These are phyloP conservation scores for Telfairia occidentalis DNA, from an alignment of 331 rosid species.

Conservation along the genomic window DNA sequence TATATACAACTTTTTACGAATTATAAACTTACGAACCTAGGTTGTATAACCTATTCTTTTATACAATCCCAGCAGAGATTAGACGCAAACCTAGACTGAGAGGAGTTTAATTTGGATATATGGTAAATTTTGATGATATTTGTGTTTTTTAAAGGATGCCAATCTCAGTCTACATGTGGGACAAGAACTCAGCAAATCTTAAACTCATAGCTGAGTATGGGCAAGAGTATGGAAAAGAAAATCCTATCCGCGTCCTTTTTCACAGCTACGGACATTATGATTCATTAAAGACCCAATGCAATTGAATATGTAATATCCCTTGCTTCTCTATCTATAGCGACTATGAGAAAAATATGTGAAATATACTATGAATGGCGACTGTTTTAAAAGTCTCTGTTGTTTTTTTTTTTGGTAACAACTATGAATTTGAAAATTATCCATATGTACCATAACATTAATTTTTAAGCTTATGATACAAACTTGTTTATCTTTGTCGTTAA, in stretches of 20 bases:
- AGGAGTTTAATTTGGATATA: not conserved
- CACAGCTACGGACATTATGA: constrained; percentile 79
- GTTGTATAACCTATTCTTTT: not conserved
- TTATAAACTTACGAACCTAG: not conserved
- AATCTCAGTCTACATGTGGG: constrained; percentile 57
- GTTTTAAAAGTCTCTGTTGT: too few relatives aligned
- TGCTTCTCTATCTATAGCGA: not conserved
- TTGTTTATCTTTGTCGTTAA: not conserved
- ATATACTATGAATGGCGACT: not conserved
- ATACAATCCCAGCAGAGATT: not conserved
- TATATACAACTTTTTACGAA: not conserved
- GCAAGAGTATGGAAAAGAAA: constrained; percentile 55
- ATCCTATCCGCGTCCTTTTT: constrained; percentile 55
- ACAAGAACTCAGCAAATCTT: constrained; percentile 28
- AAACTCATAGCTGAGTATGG: constrained; percentile 75
- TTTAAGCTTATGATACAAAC: not conserved
- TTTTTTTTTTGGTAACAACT: not conserved
- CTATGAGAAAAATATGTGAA: not conserved
- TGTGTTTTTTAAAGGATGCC: constrained; percentile 56
- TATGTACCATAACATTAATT: not conserved
- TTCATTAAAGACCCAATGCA: constrained; percentile 22
- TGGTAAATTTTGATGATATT: not conserved
- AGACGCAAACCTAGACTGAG: not conserved
- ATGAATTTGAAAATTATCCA: not conserved
- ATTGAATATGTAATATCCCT: not conserved